Base-by-base conservation (phyloP, 352 stramenopile genomes). In the Phytopythium ostracodes region DNA sequence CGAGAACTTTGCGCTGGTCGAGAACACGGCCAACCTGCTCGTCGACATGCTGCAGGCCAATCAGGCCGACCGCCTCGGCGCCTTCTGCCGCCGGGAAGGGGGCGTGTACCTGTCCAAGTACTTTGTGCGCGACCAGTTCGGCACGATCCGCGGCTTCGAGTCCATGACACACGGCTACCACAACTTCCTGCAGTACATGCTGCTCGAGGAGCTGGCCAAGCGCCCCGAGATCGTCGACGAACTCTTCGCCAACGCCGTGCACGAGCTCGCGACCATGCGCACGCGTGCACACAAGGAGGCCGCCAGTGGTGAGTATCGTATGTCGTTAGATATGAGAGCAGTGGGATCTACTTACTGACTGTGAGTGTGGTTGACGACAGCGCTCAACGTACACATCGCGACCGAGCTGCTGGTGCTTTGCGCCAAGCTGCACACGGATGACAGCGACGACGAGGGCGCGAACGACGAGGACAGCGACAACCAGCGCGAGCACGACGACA, bases 161-260 rank as follows among this genome's bases (percentile, higher is more conserved):
- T 89, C 79, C 2, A 92, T 95, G 79, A 92, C 84, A 0, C 84
- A 95, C 63, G 87, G 87, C n/a, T 95, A 95, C 60, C 87, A 95
- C 76, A 95, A 95, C 66, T 95, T 95, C 27, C 65, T 95, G 24
- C 87, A 95, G 66, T 95, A 92, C 58, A 95, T 95, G 87, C 66
- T 95, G 25, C 62, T 95, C 15, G 87, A 95, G 59, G 84, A 95
- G 60, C 73, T 93, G 44, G 80, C 84, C n/a, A 93, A 95, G 55
- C 76, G 85, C 56, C 79, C 75, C 15, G 43, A 66, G 18, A 87
- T 92, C 36, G 56, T 95, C 24, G 71, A 92, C 11, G 68, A 78
- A 40, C 51, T 95, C 14, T 95, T 93, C 43, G 63, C 71, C 24
- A 89, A 91, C 51, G 81, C 87, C 2, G 56, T 78, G 18, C 59